These are phyloP conservation scores for Crithidia thermophila DNA, from an alignment of 208 protist genomes.

Conservation along the genomic window DNA sequence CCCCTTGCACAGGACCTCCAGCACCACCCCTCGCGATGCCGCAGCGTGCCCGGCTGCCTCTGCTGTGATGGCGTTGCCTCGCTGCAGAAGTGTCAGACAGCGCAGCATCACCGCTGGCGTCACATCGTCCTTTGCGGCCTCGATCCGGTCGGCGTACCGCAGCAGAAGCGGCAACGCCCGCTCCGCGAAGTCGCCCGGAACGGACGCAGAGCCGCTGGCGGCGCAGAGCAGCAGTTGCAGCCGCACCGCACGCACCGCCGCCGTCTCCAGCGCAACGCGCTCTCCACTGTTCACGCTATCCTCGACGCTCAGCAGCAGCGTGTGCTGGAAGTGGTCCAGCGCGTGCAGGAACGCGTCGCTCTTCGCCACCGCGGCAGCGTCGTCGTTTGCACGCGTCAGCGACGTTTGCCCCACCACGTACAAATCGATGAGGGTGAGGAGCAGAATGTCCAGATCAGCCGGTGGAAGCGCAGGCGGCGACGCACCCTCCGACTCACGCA, in stretches of 20 bases:
- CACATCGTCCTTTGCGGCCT: background rate
- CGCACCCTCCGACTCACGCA: background rate
- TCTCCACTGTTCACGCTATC: background rate
- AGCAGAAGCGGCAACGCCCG: background rate
- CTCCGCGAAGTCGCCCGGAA: background rate
- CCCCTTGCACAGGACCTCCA: conserved; percentile 3
- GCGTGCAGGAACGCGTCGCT: too few species aligned
- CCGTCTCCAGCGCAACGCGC: background rate
- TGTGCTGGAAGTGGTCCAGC: background rate
- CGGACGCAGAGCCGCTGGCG: background rate
- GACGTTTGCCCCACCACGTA: too few species aligned
- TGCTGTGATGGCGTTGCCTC: background rate
- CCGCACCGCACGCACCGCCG: conserved; percentile 11
- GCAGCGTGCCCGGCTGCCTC: background rate
- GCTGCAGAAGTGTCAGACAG: conserved; percentile 7
- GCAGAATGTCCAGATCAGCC: conserved; percentile 5
- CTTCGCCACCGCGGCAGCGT: too few species aligned
- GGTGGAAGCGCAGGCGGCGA: background rate
- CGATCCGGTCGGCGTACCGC: background rate
- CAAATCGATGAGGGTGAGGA: conserved; percentile 5
- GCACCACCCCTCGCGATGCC: background rate
- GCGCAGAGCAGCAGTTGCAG: background rate
- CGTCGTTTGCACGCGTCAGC: too few species aligned
- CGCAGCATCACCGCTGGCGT: conserved; percentile 3
- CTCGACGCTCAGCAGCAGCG: background rate